These are phyloP conservation scores for Penicillium sp. DNA, from an alignment of 2,329 filamentous ascomycete species.

Conservation along the genomic window DNA sequence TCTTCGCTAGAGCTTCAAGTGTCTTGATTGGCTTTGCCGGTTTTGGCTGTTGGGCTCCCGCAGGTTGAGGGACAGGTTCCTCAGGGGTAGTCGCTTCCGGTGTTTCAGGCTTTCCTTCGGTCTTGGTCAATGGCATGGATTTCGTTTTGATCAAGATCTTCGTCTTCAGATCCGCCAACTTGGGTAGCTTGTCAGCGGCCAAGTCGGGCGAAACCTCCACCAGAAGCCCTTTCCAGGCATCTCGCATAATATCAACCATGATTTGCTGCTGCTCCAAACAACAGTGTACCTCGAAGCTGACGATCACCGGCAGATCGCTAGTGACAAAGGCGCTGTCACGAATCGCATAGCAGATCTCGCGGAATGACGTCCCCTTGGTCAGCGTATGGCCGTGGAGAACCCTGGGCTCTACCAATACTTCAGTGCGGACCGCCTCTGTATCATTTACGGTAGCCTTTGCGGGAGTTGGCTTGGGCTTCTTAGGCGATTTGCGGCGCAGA, in stretches of 20 bases:
- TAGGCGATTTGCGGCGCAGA: constrained; percentile 29
- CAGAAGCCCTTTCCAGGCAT: constrained; percentile 79
- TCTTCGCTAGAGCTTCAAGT: constrained; percentile 70
- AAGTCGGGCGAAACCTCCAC: constrained; percentile 68
- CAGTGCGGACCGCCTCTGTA: constrained; percentile 9
- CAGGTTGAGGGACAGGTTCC: constrained; percentile 7
- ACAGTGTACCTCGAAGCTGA: constrained; percentile 91
- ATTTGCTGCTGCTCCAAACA: constrained; percentile 80
- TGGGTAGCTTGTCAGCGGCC: constrained; percentile 63
- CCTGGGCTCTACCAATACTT: constrained; percentile 67
- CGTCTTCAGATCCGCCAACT: constrained; percentile 71
- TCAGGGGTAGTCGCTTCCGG: constrained; percentile 14
- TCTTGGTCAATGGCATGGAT: constrained; percentile 59
- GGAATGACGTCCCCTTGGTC: constrained; percentile 84
- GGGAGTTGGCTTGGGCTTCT: not conserved
- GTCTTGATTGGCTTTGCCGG: constrained; percentile 64
- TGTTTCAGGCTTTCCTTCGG: constrained; percentile 36
- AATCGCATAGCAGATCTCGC: constrained; percentile 83
- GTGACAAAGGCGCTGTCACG: constrained; percentile 76
- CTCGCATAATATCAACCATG: constrained; percentile 93
- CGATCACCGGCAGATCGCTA: constrained; percentile 81
- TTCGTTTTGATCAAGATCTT: constrained; percentile 89
- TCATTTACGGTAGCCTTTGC: not conserved
- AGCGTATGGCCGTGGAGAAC: constrained; percentile 88
- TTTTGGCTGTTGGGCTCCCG: constrained; percentile 25